These are phyloP conservation scores for Aspergillus niger DNA, from an alignment of 2,329 filamentous ascomycete genomes.

Conservation along the genomic window DNA sequence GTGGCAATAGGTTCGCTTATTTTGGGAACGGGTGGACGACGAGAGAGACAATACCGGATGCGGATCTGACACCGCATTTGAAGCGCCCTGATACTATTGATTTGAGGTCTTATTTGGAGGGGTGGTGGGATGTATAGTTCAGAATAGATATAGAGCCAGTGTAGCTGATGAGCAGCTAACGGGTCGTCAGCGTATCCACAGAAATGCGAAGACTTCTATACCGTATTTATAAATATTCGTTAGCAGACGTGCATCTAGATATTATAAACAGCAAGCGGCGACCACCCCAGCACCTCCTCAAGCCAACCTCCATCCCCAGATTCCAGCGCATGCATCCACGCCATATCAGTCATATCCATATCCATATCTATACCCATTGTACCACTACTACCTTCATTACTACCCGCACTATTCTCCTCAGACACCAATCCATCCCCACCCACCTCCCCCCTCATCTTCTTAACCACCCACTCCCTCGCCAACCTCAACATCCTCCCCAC, in stretches of 20 bases:
- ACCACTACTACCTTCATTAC: no score
- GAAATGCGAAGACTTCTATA: no score
- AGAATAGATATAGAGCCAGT: not conserved
- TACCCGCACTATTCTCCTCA: no score
- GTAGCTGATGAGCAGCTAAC: not conserved
- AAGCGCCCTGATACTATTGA: slow-evolving; percentile 59
- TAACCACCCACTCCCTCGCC: not conserved
- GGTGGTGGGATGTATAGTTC: slow-evolving; percentile 60
- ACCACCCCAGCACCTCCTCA: not conserved
- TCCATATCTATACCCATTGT: no score
- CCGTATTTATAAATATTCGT: no score
- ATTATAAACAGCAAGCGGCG: not conserved
- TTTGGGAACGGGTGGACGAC: slow-evolving; percentile 69
- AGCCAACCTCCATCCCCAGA: not conserved
- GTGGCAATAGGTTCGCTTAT: slow-evolving; percentile 53
- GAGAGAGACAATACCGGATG: slow-evolving; percentile 57
- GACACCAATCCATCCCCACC: no score
- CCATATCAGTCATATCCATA: not conserved
- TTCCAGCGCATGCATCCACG: not conserved
- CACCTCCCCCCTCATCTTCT: not conserved
- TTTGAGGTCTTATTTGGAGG: slow-evolving; percentile 65
- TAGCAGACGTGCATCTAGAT: no score
- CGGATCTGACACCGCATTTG: slow-evolving; percentile 67
- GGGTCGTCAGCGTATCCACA: no score
- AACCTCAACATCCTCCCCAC: not conserved